Evolutionary conservation across 2,329 filamentous ascomycete species (phyloP), one percentile per base, ranked within the genome.

Genomic region (Seiridium cupressi): DNA sequence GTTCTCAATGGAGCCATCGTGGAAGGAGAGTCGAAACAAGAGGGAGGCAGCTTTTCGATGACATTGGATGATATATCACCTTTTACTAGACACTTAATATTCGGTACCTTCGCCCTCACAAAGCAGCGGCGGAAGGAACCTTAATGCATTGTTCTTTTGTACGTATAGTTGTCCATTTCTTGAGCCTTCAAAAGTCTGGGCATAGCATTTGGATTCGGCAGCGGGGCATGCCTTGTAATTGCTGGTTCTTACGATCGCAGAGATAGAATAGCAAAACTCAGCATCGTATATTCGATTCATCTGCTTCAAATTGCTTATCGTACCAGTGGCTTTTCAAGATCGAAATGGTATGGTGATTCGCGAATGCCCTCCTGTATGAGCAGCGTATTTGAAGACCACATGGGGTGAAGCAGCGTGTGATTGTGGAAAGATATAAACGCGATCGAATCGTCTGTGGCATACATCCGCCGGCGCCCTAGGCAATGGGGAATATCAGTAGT

Each of bases 141-240:
- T 35, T 57, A 57, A 57, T 57, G 54, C 54, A 57, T 57, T 57
- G 38, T 57, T 57, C 44, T 35, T 57, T 57, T 57, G 42, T 57
- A 57, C 54, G 54, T 56, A 57, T 57, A 34, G 31, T 31, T 32
- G 11, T 31, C 31, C 32, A 18, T 34, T 57, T 48, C 5, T 13
- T n/a, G 51, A 44, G 38, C 10, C 36, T 31, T 38, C 46, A n/a
- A n/a, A n/a, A n/a, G 38, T 8, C 38, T 13, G 13, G 9, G 46
- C 46, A 7, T 11, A 38, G 51, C 40, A 57, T 57, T 57, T 42
- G 51, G 54, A 46, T 47, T 36, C 35, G 26, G 40, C 35, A 8
- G 42, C 18, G 35, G 44, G 54, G 38, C 26, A 55, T 38, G 36
- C 10, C 51, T 44, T 32, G 11, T 35, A 26, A 26, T 34, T 18